Evolutionary conservation across 306 rosid genomes (phyloP), one percentile per base, ranked within the genome.

Genomic region (Macrotyloma uniflorum): DNA sequence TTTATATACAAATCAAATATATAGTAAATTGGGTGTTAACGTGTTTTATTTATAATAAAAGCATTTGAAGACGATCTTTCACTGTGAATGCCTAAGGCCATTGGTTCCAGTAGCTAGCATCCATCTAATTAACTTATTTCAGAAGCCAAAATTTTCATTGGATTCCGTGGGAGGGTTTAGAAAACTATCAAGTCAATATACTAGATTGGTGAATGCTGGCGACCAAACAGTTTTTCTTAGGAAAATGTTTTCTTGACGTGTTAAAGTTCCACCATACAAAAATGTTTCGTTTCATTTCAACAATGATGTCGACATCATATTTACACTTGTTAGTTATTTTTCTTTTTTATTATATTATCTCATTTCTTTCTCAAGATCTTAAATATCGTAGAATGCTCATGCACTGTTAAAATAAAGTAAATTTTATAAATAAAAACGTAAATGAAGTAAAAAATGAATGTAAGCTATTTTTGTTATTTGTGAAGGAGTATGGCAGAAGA

Each of bases 141-240:
- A 32, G 69, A 16, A 33, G 73, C 15, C 75, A 23, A 43, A 23
- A 1, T 12, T 32, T 38, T 77, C 85, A 77, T 81, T 57, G 78
- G 86, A 86, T 80, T 67, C 73, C 49, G 10, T 69, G 58, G 32
- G 38, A 26, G 14, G 18, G 12, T 13, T 47, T 15, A 13, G 20
- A 23, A 62, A 53, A 2, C 57, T 57, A 47, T n/a, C 28, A 84
- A 45, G 82, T 79, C 86, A 82, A 69, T 18, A 72, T 58, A 35
- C 38, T 70, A 46, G 76, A 78, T 81, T 65, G 71, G 15, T 36
- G 26, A 47, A 16, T 47, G 54, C 4, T 47, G 22, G 58, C 47
- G 20, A 62, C 51, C 68, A 45, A 65, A 54, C 22, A 33, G 32
- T 45, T 49, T 80, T 50, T 50, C 1, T 50, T 50, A 50, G 12